Evolutionary conservation across 768 basidiomycete species (phyloP), one percentile per base, ranked within the genome.

Genomic region (Russula sp.): DNA sequence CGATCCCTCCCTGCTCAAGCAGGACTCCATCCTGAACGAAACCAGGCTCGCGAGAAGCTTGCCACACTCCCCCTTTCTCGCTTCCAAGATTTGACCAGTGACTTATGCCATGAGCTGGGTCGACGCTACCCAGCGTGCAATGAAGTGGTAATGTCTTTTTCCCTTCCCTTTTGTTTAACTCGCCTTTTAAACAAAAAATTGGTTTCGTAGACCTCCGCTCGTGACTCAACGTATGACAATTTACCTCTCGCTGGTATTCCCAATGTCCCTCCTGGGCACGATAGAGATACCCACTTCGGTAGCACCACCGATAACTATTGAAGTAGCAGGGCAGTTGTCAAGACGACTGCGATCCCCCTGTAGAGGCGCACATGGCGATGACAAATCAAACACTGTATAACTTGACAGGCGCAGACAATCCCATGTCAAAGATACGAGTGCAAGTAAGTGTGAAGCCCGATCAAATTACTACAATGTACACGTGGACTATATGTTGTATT

Each of bases 1-100:
- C 88, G 93, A 42, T 98, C 94, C 77, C 83, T 99, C 22, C 93
- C 94, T 28, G 84, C 92, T 2, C 85, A 92, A 63, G 85, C 89
- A 61, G 94, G 97, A 67, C 98, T 98, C 73, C 97, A 98, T 75
- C 95, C 96, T 6, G 98, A 98, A 76, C 87, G 97, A 56, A 98
- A 98, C 74, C 95, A 96, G 76, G 96, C 96, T 0, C 84, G 96
- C 44, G 94, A 97, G 76, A 98, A 98, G 76, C 84, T 98, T 40
- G 92, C 96, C 1, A 97, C 94, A 0, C 82, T 98, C n/a, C 92
- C 93, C 2, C 80, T 86, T 22, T 79, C 87, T 26, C 83, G 95
- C 16, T 98, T 97, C 78, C 91, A 94, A 75, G 95, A 98, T 72
- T 81, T 98, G 18, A 93, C 92, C 2, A 91, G 92, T 65, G 97